These are phyloP conservation scores for Aureobasidium sp. DNA, from an alignment of 2,329 filamentous ascomycete genomes.

Conservation along the genomic window DNA sequence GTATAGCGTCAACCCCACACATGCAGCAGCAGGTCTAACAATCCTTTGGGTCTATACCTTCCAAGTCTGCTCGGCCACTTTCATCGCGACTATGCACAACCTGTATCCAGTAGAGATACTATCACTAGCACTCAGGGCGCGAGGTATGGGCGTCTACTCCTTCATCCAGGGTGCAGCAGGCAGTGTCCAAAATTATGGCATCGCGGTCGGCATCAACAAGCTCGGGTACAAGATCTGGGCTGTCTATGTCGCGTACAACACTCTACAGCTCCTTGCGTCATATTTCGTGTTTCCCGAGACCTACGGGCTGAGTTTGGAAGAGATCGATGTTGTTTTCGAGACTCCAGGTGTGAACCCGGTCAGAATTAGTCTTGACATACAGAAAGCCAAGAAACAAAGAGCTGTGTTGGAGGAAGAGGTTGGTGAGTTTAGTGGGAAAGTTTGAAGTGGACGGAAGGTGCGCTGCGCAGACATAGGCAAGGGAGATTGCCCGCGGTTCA, in stretches of 20 bases:
- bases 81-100: conserved; percentile 31
- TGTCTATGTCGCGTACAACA: conserved; percentile 46
- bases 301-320: conserved; percentile 44
- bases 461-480: not conserved
- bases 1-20: conserved; percentile 28
- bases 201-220: conserved; percentile 40
- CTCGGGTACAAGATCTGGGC: conserved; percentile 47
- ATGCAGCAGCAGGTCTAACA: conserved; percentile 35
- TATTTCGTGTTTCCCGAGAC: conserved; percentile 51
- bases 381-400: conserved; percentile 21
- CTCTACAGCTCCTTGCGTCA: conserved; percentile 38
- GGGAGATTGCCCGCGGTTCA: not conserved
- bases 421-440: not conserved
- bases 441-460: not conserved
- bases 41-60: conserved; percentile 44
- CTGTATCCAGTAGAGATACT: conserved; percentile 6
- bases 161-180: conserved; percentile 40
- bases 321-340: conserved; percentile 54
- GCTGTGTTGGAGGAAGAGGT: not conserved
- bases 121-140: not conserved
- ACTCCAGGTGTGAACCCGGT: conserved; percentile 37
- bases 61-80: conserved; percentile 39
- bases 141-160: conserved; percentile 30
- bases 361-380: conserved; percentile 38
- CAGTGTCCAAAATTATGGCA: conserved; percentile 41